Conservation (phyloP, 768 basidiomycete genomes). For the Leccinellum luteum region DNA sequence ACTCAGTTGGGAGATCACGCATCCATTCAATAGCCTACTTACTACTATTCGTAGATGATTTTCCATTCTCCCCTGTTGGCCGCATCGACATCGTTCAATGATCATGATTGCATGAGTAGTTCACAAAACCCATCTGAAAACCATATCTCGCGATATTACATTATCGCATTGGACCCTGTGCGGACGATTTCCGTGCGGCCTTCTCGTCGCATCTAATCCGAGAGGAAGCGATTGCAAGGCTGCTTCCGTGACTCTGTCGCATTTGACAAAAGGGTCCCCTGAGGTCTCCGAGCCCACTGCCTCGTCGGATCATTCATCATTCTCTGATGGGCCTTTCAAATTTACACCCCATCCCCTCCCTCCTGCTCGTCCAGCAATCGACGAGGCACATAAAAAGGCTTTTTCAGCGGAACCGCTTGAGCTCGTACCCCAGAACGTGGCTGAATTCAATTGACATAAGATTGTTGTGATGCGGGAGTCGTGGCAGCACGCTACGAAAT, state of each 20-base stretch:
- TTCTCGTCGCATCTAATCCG: conserved; percentile 1
- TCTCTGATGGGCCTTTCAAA: neutral
- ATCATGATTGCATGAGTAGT: neutral
- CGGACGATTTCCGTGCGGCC: conserved; percentile 20
- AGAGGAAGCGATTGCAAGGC: neutral
- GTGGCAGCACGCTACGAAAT: neutral
- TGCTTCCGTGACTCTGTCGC: neutral
- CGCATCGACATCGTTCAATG: neutral
- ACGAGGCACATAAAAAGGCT: neutral
- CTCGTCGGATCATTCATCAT: conserved; percentile 12
- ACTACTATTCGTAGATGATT: conserved; percentile 10
- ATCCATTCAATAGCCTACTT: conserved; percentile 1
- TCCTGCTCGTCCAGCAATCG: neutral
- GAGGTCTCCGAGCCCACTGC: neutral
- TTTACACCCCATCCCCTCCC: neutral
- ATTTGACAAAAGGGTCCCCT: neutral
- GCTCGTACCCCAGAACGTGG: conserved; percentile 31
- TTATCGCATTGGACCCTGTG: conserved; percentile 21
- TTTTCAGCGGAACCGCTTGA: conserved; percentile 18
- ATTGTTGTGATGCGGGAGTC: conserved; percentile 4
- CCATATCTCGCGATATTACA: conserved; percentile 16
- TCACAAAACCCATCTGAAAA: conserved; percentile 3
- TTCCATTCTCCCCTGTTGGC: conserved; percentile 3
- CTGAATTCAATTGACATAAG: neutral
- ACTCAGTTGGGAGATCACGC: conserved; percentile 9